phyloP scores from a whole-genome alignment of 2,329 filamentous ascomycete species.

The Penicillium sp. region DNA sequence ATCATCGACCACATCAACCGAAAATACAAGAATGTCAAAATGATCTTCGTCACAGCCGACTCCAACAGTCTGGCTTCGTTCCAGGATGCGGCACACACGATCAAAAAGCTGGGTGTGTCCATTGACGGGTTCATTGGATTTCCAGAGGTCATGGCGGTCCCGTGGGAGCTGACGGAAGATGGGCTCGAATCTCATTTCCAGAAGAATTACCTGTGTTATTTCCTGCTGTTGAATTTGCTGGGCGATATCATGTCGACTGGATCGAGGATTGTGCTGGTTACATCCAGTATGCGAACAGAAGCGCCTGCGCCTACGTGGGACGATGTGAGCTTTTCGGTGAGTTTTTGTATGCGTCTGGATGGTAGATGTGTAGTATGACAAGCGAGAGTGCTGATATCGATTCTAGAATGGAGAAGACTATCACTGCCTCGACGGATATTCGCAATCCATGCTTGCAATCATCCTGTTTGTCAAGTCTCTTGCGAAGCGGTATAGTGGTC shows the following conservation, averaged over 20 bases:
- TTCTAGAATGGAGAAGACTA: constrained; percentile 26
- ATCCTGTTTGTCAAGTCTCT: constrained; percentile 26
- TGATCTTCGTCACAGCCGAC: constrained; percentile 23
- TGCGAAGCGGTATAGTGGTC: constrained; percentile 9
- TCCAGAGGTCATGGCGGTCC: constrained; percentile 19
- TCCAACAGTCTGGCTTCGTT: constrained; percentile 17
- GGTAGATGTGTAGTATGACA: background rate
- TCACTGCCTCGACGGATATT: constrained; percentile 27
- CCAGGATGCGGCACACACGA: constrained; percentile 15
- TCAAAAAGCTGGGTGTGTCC: constrained; percentile 15
- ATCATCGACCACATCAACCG: constrained; percentile 26
- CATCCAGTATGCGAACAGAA: constrained; percentile 23
- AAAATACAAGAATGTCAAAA: constrained; percentile 20
- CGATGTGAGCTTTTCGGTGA: constrained; percentile 24
- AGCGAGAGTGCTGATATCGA: background rate
- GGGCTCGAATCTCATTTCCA: constrained; percentile 29
- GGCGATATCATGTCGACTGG: constrained; percentile 12
- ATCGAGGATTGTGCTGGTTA: constrained; percentile 23
- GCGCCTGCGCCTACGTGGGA: constrained; percentile 21
- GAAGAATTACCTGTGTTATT: constrained; percentile 28
- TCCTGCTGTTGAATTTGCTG: constrained; percentile 24
- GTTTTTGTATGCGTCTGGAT: background rate
- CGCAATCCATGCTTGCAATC: constrained; percentile 30
- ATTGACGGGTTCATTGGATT: constrained; percentile 27
- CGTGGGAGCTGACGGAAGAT: constrained; percentile 23